Percentiles rank a stretch among this genome's conserved stretches.
phyloP scores from a whole-genome alignment of 305 asterid genomes.

The Solanum chacoense region DNA sequence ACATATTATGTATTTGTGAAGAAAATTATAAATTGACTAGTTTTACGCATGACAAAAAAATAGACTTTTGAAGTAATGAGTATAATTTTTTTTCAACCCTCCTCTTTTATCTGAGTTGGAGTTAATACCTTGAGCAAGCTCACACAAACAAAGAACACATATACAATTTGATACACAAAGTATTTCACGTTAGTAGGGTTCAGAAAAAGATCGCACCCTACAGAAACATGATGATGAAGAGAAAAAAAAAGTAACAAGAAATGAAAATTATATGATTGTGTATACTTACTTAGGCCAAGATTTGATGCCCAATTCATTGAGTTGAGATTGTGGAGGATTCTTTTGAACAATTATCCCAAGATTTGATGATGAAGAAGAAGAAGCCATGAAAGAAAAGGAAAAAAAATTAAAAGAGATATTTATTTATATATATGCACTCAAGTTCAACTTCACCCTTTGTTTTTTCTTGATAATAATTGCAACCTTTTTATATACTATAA shows the following conservation, averaged over 20 bases:
- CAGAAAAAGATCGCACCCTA: neutral
- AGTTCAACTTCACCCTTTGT: neutral
- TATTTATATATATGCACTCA: neutral
- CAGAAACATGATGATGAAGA: neutral
- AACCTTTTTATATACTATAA: neutral
- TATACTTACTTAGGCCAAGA: slow-evolving; percentile 80
- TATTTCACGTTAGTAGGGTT: neutral
- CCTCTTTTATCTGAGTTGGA: neutral
- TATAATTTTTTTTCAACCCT: neutral
- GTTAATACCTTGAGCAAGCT: neutral
- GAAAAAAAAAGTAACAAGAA: neutral
- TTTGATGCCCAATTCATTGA: slow-evolving; percentile 66
- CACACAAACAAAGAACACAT: neutral
- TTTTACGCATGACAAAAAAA: neutral
- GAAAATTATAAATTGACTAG: neutral
- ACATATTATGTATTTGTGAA: neutral
- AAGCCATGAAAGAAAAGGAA: slow-evolving; percentile 26
- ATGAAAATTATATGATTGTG: slow-evolving; percentile 2
- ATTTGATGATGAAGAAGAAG: slow-evolving; percentile 26
- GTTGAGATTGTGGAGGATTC: slow-evolving; percentile 60
- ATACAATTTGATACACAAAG: neutral
- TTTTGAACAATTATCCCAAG: slow-evolving; percentile 55
- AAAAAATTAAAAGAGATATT: neutral
- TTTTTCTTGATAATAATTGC: neutral
- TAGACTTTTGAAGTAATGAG: neutral